phyloP scores from a whole-genome alignment of 768 basidiomycete species.

The Scleroderma citrinum region DNA sequence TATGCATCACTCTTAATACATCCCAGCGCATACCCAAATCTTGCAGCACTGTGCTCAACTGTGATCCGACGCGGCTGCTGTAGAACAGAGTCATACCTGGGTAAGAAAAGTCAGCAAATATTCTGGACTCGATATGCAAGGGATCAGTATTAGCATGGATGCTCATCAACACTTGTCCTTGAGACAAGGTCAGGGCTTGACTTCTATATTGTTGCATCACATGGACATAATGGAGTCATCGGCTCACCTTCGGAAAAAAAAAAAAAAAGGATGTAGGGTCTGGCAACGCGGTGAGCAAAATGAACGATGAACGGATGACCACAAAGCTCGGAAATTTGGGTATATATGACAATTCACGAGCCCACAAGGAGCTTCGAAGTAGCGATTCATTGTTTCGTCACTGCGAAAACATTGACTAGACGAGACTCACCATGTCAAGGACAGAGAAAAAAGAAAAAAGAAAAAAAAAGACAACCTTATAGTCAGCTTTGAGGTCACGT shows the following conservation, averaged over 20 bases:
- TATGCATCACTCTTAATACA: too few relatives aligned
- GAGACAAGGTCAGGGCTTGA: conserved; percentile 83
- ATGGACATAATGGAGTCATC: conserved; percentile 11
- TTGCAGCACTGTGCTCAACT: too few relatives aligned
- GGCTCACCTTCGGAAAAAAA: conserved; percentile 30
- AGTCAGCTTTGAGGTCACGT: conserved; percentile 25
- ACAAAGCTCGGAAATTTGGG: conserved; percentile 83
- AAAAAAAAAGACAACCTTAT: conserved; percentile 11
- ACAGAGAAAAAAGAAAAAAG: conserved; percentile 3
- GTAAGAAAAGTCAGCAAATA: conserved; percentile 13
- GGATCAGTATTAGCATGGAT: conserved; percentile 88
- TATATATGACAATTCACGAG: conserved; percentile 71
- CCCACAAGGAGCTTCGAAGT: conserved; percentile 64
- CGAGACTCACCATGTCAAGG: conserved; percentile 29
- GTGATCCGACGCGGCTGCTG: too few relatives aligned
- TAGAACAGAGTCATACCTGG: neutral
- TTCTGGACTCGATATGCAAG: neutral
- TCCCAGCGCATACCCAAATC: too few relatives aligned
- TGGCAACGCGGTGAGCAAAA: conserved; percentile 1
- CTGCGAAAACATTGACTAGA: conserved; percentile 16
- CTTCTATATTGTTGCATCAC: conserved; percentile 79
- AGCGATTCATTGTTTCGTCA: conserved; percentile 85
- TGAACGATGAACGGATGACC: neutral
- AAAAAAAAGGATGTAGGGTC: neutral
- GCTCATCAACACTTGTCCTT: conserved; percentile 70